phyloP scores from a whole-genome alignment of 1,139 yeast genomes.

The Zygosaccharomyces sapae region DNA sequence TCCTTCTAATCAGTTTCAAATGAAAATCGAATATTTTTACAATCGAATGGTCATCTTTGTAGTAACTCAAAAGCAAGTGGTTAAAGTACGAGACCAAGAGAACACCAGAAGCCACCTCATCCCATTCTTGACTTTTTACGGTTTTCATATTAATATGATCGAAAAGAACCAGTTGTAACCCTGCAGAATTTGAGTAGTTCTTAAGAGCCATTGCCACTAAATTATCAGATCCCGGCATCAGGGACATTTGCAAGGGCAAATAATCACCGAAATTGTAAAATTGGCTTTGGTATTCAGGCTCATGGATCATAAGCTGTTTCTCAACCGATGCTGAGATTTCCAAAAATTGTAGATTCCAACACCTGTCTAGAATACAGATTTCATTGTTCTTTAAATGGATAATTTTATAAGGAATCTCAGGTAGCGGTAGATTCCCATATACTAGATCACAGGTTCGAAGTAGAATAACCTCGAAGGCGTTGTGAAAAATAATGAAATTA shows the following conservation, averaged over 20 bases:
- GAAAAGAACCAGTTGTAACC: slow-evolving; percentile 4
- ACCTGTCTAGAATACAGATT: slow-evolving; percentile 6
- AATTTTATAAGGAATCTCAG: slow-evolving; percentile 7
- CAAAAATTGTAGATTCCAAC: neutral
- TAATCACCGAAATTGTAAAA: slow-evolving; percentile 6
- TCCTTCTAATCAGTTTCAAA: neutral
- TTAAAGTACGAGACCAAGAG: slow-evolving; percentile 5
- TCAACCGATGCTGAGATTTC: neutral
- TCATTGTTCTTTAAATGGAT: neutral
- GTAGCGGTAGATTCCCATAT: slow-evolving; percentile 5
- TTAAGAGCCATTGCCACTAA: slow-evolving; percentile 4
- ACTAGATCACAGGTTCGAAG: slow-evolving; percentile 1
- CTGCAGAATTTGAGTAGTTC: neutral
- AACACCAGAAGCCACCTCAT: slow-evolving; percentile 3
- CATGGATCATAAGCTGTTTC: too few species aligned
- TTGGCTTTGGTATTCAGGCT: neutral
- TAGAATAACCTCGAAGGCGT: slow-evolving; percentile 5
- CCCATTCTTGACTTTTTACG: slow-evolving; percentile 1
- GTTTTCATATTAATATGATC: slow-evolving; percentile 5
- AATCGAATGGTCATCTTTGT: slow-evolving; percentile 1
- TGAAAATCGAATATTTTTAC: neutral
- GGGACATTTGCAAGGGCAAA: slow-evolving; percentile 8
- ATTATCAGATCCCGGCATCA: neutral
- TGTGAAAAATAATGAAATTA: slow-evolving; percentile 8
- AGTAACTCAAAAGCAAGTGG: slow-evolving; percentile 1